phyloP scores from a whole-genome alignment of 2,329 filamentous ascomycete species.

The Fusarium sp. region DNA sequence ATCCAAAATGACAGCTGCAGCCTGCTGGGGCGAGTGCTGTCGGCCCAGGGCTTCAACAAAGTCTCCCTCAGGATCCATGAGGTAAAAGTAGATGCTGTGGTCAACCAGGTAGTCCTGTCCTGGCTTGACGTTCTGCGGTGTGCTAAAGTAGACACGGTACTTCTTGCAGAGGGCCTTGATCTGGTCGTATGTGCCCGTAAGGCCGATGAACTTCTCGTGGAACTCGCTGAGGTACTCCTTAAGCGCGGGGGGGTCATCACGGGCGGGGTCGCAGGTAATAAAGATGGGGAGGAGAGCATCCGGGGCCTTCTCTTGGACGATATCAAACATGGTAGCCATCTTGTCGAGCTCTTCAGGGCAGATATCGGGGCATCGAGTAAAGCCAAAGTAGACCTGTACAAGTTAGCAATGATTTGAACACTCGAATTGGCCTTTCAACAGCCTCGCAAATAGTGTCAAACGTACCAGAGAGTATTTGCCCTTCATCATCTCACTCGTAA shows the following conservation, averaged over 20 bases:
- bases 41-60: constrained; percentile 97
- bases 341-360: constrained; percentile 99
- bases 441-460: neutral
- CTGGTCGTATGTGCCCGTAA: constrained; percentile 94
- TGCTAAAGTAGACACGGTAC: constrained; percentile 97
- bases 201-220: constrained; percentile 83
- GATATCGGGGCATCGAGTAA: constrained; percentile 98
- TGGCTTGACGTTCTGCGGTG: constrained; percentile 85
- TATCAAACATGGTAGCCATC: constrained; percentile 95
- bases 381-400: constrained; percentile 93
- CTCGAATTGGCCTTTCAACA: neutral
- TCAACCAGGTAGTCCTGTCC: constrained; percentile 98
- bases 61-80: constrained; percentile 98
- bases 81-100: constrained; percentile 99
- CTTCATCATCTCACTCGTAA: constrained; percentile 83
- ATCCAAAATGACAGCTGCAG: constrained; percentile 82
- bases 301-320: constrained; percentile 64
- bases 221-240: constrained; percentile 92
- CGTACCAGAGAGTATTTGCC: constrained; percentile 83
- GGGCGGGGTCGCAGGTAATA: constrained; percentile 93
- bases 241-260: constrained; percentile 87
- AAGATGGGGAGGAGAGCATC: constrained; percentile 80
- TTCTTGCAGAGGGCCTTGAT: constrained; percentile 95
- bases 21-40: constrained; percentile 91
- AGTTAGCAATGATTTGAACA: constrained; percentile 13